Evolutionary conservation across 2,329 filamentous ascomycete genomes (phyloP), one percentile per base, ranked within the genome.

Genomic region (Xylariaceae sp.): DNA sequence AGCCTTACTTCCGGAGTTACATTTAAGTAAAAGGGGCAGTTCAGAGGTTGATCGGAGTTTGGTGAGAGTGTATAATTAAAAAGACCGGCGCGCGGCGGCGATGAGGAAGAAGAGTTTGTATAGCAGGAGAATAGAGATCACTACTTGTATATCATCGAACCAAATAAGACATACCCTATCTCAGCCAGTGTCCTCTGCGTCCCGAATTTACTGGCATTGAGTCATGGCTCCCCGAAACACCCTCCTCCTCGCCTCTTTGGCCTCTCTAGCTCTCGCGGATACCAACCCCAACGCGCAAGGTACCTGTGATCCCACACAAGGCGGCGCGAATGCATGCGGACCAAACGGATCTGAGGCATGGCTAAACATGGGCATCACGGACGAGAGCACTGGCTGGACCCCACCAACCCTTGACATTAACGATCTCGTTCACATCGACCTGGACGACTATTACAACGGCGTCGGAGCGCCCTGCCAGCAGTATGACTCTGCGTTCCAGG

Each of bases 401-500:
- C 64, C 64, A 2, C 64, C 65, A 1, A 63, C 54, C 52, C 58
- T 67, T 25, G 50, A 57, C 50, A 61, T 62, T 48, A 57, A 60
- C 48, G 50, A 40, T 21, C 50, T 63, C 22, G 40, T 52, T 4
- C 59, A 62, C 50, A 60, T 63, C 51, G 41, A 37, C 11, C 55
- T 57, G 25, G 48, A 50, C 5, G 48, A 53, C 23, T 62, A 62
- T 53, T 63, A 64, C 51, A 44, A 48, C 12, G 50, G 54, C 22
- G 54, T 55, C 6, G 60, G 62, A 40, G 33, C 48, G 4, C 20
- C 29, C 19, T 63, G 62, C 54, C 16, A 50, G 23, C 56, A 66
- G 50, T 67, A 66, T 49, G 62, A 67, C 53, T 19, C 47, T 16
- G 61, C 61, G 50, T 67, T 67, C 55, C 58, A 62, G 40, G 54